These are phyloP conservation scores for Dictyophora rubrovolvata DNA, from an alignment of 768 basidiomycete species.

Conservation along the genomic window DNA sequence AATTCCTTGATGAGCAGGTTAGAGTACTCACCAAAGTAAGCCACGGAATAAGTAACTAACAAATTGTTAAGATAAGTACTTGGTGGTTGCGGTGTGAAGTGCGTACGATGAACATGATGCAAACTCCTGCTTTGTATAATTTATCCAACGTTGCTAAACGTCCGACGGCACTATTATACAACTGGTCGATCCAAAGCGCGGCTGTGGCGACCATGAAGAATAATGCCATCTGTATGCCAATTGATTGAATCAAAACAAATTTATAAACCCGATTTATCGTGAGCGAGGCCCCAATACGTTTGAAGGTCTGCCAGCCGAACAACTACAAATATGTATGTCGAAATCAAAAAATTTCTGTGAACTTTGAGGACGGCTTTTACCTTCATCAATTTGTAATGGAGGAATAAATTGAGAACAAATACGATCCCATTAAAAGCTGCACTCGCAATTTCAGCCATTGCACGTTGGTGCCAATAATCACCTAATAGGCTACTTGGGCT, in stretches of 20 bases:
- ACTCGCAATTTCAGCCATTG: slow-evolving; percentile 51
- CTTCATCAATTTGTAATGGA: slow-evolving; percentile 70
- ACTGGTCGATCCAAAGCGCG: slow-evolving; percentile 68
- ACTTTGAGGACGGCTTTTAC: slow-evolving; percentile 24
- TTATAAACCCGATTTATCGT: slow-evolving; percentile 69
- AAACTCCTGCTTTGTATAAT: slow-evolving; percentile 46
- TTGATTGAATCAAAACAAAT: slow-evolving; percentile 57
- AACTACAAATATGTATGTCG: slow-evolving; percentile 27
- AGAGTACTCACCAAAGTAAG: slow-evolving; percentile 38
- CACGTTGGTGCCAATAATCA: slow-evolving; percentile 53
- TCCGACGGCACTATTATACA: slow-evolving; percentile 57
- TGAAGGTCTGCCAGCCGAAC: slow-evolving; percentile 85
- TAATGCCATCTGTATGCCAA: slow-evolving; percentile 61
- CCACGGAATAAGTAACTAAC: slow-evolving; percentile 61
- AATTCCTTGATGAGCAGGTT: neutral
- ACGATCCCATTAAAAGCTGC: slow-evolving; percentile 53
- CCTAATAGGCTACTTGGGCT: slow-evolving; percentile 42
- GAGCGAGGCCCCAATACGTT: slow-evolving; percentile 68
- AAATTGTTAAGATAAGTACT: slow-evolving; percentile 3
- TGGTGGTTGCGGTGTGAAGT: neutral
- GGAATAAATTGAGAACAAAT: slow-evolving; percentile 46
- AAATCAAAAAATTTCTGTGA: neutral
- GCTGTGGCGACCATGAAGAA: slow-evolving; percentile 69
- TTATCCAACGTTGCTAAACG: slow-evolving; percentile 33
- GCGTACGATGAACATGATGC: slow-evolving; percentile 52